phyloP scores from a whole-genome alignment of 495 filamentous ascomycete species.

The Xylaria telfairii region DNA sequence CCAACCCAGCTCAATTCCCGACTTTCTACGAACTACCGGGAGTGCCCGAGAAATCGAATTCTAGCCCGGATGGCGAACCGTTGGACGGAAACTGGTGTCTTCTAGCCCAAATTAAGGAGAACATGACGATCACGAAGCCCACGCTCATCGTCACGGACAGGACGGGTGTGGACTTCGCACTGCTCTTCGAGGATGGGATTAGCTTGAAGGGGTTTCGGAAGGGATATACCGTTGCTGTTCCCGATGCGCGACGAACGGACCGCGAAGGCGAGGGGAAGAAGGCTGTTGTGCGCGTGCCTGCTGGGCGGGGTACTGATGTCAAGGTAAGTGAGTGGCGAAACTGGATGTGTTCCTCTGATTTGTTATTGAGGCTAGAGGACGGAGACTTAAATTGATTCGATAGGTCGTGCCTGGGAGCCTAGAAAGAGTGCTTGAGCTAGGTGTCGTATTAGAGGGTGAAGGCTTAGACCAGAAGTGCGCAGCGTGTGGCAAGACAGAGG shows the following conservation, averaged over 20 bases:
- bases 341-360: background rate
- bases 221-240: slow-evolving; percentile 44
- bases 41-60: background rate
- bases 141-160: slow-evolving; percentile 49
- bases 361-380: background rate
- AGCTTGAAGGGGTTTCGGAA: slow-evolving; percentile 34
- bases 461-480: slow-evolving; percentile 25
- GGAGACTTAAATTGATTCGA: background rate
- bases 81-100: slow-evolving; percentile 37
- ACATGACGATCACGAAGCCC: slow-evolving; percentile 57
- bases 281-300: slow-evolving; percentile 41
- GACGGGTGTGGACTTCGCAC: slow-evolving; percentile 41
- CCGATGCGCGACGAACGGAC: slow-evolving; percentile 37
- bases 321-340: slow-evolving; percentile 10
- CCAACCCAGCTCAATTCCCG: slow-evolving; percentile 35
- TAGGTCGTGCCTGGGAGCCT: slow-evolving; percentile 38
- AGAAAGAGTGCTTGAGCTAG: slow-evolving; percentile 41
- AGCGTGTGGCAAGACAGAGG: slow-evolving; percentile 37
- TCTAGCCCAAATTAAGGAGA: slow-evolving; percentile 49
- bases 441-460: slow-evolving; percentile 29
- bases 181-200: slow-evolving; percentile 39
- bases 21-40: slow-evolving; percentile 32
- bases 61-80: background rate
- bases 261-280: slow-evolving; percentile 42
- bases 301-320: slow-evolving; percentile 31